Base-by-base conservation (phyloP, 1,139 yeast genomes). In the Zygoascus hellenicus region DNA sequence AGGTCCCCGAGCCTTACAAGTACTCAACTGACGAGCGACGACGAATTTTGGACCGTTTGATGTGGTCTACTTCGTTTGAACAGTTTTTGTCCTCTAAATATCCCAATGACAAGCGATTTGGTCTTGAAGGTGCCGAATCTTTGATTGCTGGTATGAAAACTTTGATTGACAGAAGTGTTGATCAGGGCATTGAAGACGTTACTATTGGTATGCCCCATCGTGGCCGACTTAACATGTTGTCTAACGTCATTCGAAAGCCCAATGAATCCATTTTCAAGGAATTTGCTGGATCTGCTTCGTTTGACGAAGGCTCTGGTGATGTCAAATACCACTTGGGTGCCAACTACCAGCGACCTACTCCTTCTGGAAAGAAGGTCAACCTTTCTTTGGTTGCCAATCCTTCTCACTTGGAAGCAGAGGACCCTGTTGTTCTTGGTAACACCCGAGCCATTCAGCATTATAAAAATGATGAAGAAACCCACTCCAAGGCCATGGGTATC, bases 201-300 rank as follows among this genome's bases (percentile, higher is more conserved):
- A 95, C 92, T 62, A 84, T 94, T 61, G 99, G 99, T 75, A 92
- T 92, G 98, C 97, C 99, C 50, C 98, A 92, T 72, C 88, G 99
- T 79, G 99, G 99, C 72, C 84, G 99, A 76, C 78, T 92, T 64
- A 92, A 92, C 70, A 90, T 92, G 84, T 79, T 92, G 71, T 88
- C 97, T 52, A 92, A 92, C 72, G 98, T 92, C 62, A 97, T 92
- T 46, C 86, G 98, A 75, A 92, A 92, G 70, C 97, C 98, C 62
- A 90, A 92, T 67, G 97, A 92, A 75, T 88, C 96, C 43, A 94
- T 92, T 66, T 92, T 92, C 69, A 83, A 94, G 45, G 99, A 92
- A 74, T 92, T 92, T 68, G 77, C 92, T 49, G 98, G 98, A 56
- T 85, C 96, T 28, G 79, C 83, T 61, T 78, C 83, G 58, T 86